Evolutionary conservation across 495 filamentous ascomycete genomes (phyloP), one percentile per base, ranked within the genome.

Genomic region (Tuber indicum): DNA sequence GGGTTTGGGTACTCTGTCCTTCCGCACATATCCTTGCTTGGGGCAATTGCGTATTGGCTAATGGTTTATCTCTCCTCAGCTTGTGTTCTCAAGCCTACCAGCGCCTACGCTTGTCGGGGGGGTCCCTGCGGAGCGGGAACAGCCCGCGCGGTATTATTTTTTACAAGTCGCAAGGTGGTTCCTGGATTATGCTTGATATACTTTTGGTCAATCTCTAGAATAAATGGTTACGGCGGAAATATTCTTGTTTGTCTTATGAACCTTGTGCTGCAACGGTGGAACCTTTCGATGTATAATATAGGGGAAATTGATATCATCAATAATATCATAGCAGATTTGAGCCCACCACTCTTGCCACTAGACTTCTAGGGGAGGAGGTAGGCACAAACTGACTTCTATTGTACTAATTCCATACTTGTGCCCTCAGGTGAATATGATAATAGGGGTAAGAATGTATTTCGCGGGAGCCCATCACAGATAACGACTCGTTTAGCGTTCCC

Each of bases 41-140:
- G n/a, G n/a, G n/a, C n/a, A n/a, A n/a, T n/a, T n/a, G n/a, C n/a
- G n/a, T n/a, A n/a, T n/a, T n/a, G n/a, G n/a, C n/a, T n/a, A n/a
- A n/a, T n/a, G n/a, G n/a, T n/a, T n/a, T n/a, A n/a, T n/a, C 44
- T 45, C 44, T 45, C 44, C 44, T 45, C 1, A 9, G 44, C 8
- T 84, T 90, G 90, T 80, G 88, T 92, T 42, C 91, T 92, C 83
- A 88, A 89, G 82, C 91, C 90, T 5, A 91, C 91, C 78, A 91
- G 88, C 79, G 89, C 91, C 46, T 91, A 85, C 5, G 44, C 47
- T 23, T 21, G 71, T 41, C 14, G 32, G 17, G 26, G 23, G 47
- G 47, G n/a, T 49, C 8, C 47, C 23, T 23, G 47, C 7, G 47
- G 17, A 23, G 47, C 23, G 23, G 19, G 47, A 17, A 49, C 7